Evolutionary conservation across 192 early-diverging fungal genomes (phyloP).

Genomic region (Piromyces sp.): DNA sequence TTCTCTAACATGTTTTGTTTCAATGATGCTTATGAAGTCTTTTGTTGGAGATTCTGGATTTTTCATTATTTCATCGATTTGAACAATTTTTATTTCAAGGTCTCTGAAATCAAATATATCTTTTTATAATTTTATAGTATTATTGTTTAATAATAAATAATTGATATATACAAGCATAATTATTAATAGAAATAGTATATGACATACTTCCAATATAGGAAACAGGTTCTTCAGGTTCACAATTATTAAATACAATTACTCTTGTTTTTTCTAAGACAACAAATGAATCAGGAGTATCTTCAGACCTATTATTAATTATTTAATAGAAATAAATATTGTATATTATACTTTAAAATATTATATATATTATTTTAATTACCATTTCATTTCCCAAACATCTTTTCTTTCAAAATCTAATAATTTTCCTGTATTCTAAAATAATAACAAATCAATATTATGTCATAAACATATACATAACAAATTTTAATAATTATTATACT

Average conservation of each 20-base stretch:
- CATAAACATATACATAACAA: too few species aligned
- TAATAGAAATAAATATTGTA: neutral
- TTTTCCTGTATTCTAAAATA: neutral
- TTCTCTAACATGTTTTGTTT: constrained; percentile 29
- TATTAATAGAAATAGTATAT: neutral
- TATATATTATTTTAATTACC: constrained; percentile 8
- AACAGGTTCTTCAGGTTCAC: constrained; percentile 35
- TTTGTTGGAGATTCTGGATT: constrained; percentile 18
- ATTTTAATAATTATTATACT: too few species aligned
- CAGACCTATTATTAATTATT: constrained; percentile 14
- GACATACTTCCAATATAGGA: constrained; percentile 27
- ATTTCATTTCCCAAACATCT: constrained; percentile 39
- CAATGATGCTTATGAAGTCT: constrained; percentile 14
- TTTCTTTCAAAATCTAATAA: constrained; percentile 32
- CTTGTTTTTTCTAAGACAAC: constrained; percentile 40
- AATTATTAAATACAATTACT: constrained; percentile 33
- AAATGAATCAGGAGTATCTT: constrained; percentile 32
- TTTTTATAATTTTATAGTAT: too few species aligned
- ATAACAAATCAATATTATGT: too few species aligned
- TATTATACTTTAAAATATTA: too few species aligned
- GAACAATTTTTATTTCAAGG: constrained; percentile 27
- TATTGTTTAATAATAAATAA: too few species aligned
- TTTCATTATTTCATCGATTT: constrained; percentile 29
- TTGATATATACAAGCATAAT: too few species aligned
- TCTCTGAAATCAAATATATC: constrained; percentile 31